Conservation (phyloP, 1,284 basidiomycete genomes). For the Volvariella volvacea region DNA sequence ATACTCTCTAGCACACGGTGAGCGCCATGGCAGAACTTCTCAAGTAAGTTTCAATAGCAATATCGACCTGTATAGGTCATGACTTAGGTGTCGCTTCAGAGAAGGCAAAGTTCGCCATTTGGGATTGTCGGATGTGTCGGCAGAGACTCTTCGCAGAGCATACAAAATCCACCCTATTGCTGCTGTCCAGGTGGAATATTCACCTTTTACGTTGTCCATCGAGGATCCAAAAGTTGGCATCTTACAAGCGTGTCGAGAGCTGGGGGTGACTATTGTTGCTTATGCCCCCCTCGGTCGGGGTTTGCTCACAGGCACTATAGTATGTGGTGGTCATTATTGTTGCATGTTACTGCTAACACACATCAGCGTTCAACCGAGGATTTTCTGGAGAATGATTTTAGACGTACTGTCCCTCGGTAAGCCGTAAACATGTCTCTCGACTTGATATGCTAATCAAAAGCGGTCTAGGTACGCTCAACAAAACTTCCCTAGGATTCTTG, state of each 20-base stretch:
- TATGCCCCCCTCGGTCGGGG: constrained; percentile 19
- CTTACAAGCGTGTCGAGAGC: constrained; percentile 12
- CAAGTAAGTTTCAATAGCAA: constrained; percentile 40
- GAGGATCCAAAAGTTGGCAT: constrained; percentile 14
- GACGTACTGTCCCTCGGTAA: constrained; percentile 19
- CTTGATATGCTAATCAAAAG: not conserved
- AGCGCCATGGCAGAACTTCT: constrained; percentile 47
- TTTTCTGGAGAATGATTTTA: constrained; percentile 37
- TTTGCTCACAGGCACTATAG: constrained; percentile 16
- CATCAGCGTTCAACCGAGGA: constrained; percentile 35
- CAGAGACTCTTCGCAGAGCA: constrained; percentile 55
- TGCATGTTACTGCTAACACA: not conserved
- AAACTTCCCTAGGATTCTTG: constrained; percentile 55
- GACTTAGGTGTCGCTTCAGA: too few relatives aligned
- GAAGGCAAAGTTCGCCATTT: constrained; percentile 55
- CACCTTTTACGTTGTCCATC: constrained; percentile 36
- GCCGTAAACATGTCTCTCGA: not conserved
- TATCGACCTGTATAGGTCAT: too few relatives aligned
- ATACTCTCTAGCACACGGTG: constrained; percentile 29
- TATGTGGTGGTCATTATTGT: not conserved
- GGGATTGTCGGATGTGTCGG: constrained; percentile 59
- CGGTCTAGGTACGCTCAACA: constrained; percentile 27
- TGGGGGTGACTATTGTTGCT: constrained; percentile 16
- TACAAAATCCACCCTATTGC: constrained; percentile 54
- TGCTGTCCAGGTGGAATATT: constrained; percentile 60